Conservation (phyloP, 441 rosid genomes). For the Jatropha multifida region DNA sequence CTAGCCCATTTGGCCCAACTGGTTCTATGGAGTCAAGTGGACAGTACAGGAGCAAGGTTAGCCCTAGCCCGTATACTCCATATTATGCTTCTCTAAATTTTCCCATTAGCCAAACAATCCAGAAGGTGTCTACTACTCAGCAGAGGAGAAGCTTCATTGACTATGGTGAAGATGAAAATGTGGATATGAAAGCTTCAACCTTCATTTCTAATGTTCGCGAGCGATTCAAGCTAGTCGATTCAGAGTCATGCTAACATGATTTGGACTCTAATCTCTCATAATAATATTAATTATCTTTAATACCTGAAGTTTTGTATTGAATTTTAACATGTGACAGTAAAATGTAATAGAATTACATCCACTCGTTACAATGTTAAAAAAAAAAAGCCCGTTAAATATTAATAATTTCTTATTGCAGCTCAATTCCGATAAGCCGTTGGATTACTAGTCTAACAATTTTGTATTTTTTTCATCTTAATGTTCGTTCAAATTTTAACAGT, state of each 20-base stretch:
- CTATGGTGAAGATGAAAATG: conserved; percentile 37
- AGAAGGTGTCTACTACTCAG: conserved; percentile 10
- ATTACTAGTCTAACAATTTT: no score
- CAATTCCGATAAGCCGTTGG: no score
- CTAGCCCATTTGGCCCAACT: conserved; percentile 14
- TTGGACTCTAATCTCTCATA: not conserved
- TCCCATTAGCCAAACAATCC: conserved; percentile 5
- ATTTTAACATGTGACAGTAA: not conserved
- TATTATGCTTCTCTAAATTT: conserved; percentile 3
- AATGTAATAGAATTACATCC: not conserved
- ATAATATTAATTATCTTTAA: not conserved
- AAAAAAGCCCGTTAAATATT: no score
- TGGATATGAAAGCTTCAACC: conserved; percentile 37
- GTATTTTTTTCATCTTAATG: no score
- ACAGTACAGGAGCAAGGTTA: conserved; percentile 21
- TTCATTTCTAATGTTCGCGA: conserved; percentile 39
- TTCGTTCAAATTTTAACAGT: not conserved
- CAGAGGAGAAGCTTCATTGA: conserved; percentile 14
- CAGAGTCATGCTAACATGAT: conserved; percentile 1
- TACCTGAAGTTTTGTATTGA: not conserved
- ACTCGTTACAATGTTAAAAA: no score
- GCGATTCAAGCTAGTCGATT: conserved; percentile 32
- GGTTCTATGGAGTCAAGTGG: not conserved
- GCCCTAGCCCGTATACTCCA: conserved; percentile 16
- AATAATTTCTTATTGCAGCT: no score